Base-by-base conservation (phyloP, 306 rosid species). In the Vachellia pachyceras region DNA sequence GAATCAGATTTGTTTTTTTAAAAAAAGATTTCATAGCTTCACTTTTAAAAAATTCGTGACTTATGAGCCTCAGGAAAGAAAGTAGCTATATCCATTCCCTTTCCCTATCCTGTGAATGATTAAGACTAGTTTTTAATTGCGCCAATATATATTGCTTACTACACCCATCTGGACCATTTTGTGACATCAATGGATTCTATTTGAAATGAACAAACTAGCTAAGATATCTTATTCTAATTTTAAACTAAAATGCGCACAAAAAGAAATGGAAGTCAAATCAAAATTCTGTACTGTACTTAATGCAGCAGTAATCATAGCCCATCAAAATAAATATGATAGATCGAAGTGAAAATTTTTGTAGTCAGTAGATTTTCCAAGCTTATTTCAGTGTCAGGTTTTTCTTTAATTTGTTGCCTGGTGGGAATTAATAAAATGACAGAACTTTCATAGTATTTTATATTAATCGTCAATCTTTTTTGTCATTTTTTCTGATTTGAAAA, bases 401-500 rank as follows among this genome's bases (percentile, higher is more conserved):
- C 60, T 69, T 11, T 25, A 42, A 73, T 78, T 44, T 57, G 18
- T 49, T 75, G 49, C n/a, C 78, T 61, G 50, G 49, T 68, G 52
- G 46, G 6, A 79, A 44, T 67, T 35, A 69, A 72, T 54, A 80
- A 11, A 22, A 67, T 4, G 55, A 55, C 5, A 41, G 70, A 61
- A n/a, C 39, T 14, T 12, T 46, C 12, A 46, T 23, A 25, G 49
- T 25, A 41, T 45, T 66, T 76, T 74, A 45, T 74, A 60, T 80
- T 45, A 47, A 73, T 67, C 11, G 40, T 73, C 36, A 17, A 63
- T 79, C 52, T n/a, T 44, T n/a, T 67, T 58, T 58, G 11, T 80
- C 61, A 44, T 76, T 67, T 71, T 42, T 33, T 22, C 42, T 22
- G 5, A 61, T 73, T 61, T 80, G 79, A 79, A 69, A 77, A 74